A percentile compares a stretch with the other conserved stretches of the same genome.
Evolutionary conservation across 805 yeast species (phyloP).

Genomic region (Schwanniomyces yamadae): DNA sequence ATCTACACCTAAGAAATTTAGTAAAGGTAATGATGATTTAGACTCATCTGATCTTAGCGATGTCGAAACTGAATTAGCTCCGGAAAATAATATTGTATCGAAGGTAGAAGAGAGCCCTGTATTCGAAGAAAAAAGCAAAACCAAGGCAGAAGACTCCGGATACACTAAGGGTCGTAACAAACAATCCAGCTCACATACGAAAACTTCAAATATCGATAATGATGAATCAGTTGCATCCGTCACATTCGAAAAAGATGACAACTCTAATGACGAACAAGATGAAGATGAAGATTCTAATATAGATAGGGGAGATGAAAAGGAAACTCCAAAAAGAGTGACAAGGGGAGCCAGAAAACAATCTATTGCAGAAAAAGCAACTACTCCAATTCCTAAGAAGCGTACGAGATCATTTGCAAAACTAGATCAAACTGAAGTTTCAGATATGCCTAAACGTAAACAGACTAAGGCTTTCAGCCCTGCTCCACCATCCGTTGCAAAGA

Average conservation of each 20-base stretch:
- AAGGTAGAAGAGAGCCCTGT: conserved; percentile 7
- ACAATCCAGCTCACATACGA: no score
- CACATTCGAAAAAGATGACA: conserved; percentile 6
- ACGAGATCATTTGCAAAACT: conserved; percentile 13
- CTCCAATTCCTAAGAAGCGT: conserved; percentile 13
- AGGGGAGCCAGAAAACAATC: conserved; percentile 9
- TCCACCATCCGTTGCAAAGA: conserved; percentile 7
- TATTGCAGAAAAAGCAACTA: conserved; percentile 6
- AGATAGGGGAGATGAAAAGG: conserved; percentile 18
- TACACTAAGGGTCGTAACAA: no score
- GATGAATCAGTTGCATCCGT: conserved; percentile 8
- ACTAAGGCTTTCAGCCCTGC: conserved; percentile 12
- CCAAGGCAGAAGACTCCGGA: conserved; percentile 9
- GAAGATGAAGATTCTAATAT: conserved; percentile 21
- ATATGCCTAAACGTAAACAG: conserved; percentile 10
- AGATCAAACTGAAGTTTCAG: conserved; percentile 10
- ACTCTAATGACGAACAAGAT: conserved; percentile 11
- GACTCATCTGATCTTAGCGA: conserved; percentile 13
- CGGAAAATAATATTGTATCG: conserved; percentile 5
- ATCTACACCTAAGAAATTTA: neutral
- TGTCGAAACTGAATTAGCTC: conserved; percentile 7
- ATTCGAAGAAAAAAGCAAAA: conserved; percentile 5
- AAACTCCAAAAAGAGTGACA: conserved; percentile 7
- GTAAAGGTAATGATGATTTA: conserved; percentile 7
- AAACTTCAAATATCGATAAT: conserved; percentile 5